phyloP scores from a whole-genome alignment of 108 stramenopile genomes.

The Nitzschia sp. region DNA sequence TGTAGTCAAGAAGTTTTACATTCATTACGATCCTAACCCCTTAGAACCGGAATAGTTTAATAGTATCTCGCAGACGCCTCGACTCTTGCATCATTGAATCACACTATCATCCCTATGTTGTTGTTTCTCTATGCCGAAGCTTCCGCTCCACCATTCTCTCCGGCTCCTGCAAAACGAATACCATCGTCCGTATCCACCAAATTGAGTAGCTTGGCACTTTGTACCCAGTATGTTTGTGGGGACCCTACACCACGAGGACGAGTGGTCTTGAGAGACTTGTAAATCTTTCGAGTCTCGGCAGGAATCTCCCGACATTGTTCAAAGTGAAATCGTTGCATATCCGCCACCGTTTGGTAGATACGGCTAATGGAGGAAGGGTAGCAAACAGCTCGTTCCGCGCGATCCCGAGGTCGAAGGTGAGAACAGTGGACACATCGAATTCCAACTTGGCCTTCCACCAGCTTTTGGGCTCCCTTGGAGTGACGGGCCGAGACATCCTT shows the following conservation, averaged over 20 bases:
- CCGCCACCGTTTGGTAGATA: conserved; percentile 87
- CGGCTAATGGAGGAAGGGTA: conserved; percentile 82
- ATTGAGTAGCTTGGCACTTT: conserved; percentile 74
- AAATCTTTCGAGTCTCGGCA: conserved; percentile 54
- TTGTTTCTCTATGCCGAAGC: conserved; percentile 2
- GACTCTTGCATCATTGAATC: too few relatives aligned
- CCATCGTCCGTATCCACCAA: conserved; percentile 75
- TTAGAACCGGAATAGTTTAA: too few relatives aligned
- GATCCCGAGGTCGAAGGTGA: conserved; percentile 71
- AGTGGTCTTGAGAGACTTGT: conserved; percentile 83
- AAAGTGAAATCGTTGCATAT: conserved; percentile 91
- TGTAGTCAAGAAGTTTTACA: too few relatives aligned
- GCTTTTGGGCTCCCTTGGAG: conserved; percentile 82
- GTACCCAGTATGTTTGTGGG: conserved; percentile 86
- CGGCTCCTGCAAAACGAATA: conserved; percentile 58
- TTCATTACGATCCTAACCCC: too few relatives aligned
- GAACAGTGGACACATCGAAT: conserved; percentile 82
- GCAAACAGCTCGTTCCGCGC: conserved; percentile 85
- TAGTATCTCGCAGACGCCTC: too few relatives aligned
- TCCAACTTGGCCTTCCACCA: conserved; percentile 76
- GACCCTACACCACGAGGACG: conserved; percentile 78
- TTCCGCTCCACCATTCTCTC: conserved; percentile 21
- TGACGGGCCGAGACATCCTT: conserved; percentile 80
- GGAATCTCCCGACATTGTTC: conserved; percentile 81
- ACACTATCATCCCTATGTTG: too few relatives aligned